Conservation (phyloP, 2,329 filamentous ascomycete genomes). For the Botrytis tulipae region DNA sequence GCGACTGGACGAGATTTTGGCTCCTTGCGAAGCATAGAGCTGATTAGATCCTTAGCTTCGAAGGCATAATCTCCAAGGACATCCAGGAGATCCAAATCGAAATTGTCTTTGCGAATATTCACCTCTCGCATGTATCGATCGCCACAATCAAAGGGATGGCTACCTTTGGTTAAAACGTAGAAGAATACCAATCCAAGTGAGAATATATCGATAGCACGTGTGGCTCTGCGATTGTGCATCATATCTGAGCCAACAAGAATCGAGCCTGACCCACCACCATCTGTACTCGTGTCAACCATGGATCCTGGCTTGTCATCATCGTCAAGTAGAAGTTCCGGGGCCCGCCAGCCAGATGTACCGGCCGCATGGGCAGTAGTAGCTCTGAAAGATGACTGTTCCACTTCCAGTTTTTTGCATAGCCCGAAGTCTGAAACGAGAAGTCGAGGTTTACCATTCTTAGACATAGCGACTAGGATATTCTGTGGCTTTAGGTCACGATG, state of each 20-base stretch:
- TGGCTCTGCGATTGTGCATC: constrained; percentile 73
- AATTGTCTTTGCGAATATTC: constrained; percentile 90
- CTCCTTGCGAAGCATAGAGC: constrained; percentile 66
- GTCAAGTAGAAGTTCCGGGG: constrained; percentile 85
- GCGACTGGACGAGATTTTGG: constrained; percentile 66
- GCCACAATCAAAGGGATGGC: constrained; percentile 90
- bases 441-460: constrained; percentile 68
- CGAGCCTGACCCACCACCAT: constrained; percentile 62
- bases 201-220: constrained; percentile 95
- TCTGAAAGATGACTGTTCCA: constrained; percentile 89
- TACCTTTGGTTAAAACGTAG: constrained; percentile 92
- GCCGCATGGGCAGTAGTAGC: constrained; percentile 91
- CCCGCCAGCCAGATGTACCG: constrained; percentile 94
- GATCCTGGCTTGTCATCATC: constrained; percentile 60
- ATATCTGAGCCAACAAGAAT: constrained; percentile 57
- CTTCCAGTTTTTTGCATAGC: constrained; percentile 93
- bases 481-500: constrained; percentile 97
- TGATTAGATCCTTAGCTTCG: constrained; percentile 84
- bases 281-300: constrained; percentile 51
- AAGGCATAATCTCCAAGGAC: constrained; percentile 78
- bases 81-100: constrained; percentile 68
- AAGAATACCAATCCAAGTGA: constrained; percentile 97
- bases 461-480: constrained; percentile 85
- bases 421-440: constrained; percentile 97
- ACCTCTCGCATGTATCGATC: constrained; percentile 94